Percentiles rank a stretch among this genome's conserved stretches.
Evolutionary conservation across 768 basidiomycete genomes (phyloP).

Genomic region (Cantharellus anzutake): DNA sequence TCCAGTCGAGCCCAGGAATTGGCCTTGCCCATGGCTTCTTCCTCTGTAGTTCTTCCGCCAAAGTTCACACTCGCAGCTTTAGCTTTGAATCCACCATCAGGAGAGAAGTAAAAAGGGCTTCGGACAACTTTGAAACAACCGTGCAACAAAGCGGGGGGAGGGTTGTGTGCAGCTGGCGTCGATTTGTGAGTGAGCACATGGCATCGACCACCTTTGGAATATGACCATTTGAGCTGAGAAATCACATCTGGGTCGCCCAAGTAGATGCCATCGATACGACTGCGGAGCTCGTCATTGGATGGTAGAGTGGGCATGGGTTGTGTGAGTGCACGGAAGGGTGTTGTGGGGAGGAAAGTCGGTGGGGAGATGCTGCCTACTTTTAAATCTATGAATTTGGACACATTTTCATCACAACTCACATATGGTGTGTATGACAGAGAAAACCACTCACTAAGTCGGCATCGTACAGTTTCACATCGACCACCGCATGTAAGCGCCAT

Average conservation of each 20-base stretch:
- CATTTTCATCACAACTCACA: no score
- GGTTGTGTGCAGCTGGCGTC: background rate
- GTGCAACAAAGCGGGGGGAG: background rate
- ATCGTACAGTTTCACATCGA: no score
- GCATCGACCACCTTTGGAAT: background rate
- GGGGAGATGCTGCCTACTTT: no score
- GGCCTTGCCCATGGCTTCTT: background rate
- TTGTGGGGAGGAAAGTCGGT: no score
- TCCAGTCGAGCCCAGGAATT: background rate
- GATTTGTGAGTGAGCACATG: background rate
- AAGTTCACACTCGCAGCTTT: background rate
- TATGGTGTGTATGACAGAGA: no score
- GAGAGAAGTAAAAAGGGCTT: background rate
- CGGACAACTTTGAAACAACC: background rate
- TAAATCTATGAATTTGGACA: no score
- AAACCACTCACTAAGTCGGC: no score
- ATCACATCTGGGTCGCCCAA: background rate
- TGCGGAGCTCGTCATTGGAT: background rate
- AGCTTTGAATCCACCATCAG: background rate
- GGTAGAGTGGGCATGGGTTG: background rate
- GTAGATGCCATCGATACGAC: background rate
- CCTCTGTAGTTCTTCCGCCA: no score
- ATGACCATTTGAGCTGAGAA: background rate
- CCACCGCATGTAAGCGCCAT: no score
- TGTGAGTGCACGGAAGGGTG: no score